A percentile compares a stretch with the other conserved stretches of the same genome.
These are phyloP conservation scores for Agapanthus africanus DNA, from an alignment of 106 monocot species.

Conservation along the genomic window DNA sequence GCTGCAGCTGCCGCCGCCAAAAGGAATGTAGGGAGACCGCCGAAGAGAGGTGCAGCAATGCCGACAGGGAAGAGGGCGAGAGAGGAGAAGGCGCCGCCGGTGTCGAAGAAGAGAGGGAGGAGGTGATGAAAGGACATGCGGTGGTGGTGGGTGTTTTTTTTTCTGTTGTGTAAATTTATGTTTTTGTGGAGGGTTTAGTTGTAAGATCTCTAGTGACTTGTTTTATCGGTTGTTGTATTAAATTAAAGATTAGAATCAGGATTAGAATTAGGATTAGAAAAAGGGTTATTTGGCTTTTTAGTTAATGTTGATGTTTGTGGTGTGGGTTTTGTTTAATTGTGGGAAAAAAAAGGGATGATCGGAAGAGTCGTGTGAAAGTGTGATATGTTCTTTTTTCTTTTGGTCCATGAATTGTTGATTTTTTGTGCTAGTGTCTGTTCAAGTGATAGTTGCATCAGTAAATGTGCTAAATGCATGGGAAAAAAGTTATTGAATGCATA, in stretches of 20 bases:
- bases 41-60: neutral
- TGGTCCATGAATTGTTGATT: too few relatives aligned
- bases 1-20: neutral
- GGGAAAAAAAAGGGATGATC: neutral
- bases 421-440: neutral
- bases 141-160: neutral
- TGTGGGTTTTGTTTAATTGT: neutral
- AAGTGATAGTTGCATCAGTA: too few relatives aligned
- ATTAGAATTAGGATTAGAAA: too few relatives aligned
- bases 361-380: too few relatives aligned
- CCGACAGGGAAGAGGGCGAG: conserved; percentile 2
- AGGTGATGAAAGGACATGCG: neutral
- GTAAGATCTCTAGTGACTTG: neutral
- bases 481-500: too few relatives aligned
- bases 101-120: conserved; percentile 12
- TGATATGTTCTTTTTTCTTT: too few relatives aligned
- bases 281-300: neutral
- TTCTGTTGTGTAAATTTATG: neutral
- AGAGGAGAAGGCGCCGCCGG: conserved; percentile 10
- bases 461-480: too few relatives aligned
- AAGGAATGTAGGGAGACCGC: conserved; percentile 10
- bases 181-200: neutral
- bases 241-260: too few relatives aligned
- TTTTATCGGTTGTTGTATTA: too few relatives aligned
- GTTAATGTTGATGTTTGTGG: neutral